Base-by-base conservation (phyloP, 306 rosid genomes). In the Fragaria iinumae region DNA sequence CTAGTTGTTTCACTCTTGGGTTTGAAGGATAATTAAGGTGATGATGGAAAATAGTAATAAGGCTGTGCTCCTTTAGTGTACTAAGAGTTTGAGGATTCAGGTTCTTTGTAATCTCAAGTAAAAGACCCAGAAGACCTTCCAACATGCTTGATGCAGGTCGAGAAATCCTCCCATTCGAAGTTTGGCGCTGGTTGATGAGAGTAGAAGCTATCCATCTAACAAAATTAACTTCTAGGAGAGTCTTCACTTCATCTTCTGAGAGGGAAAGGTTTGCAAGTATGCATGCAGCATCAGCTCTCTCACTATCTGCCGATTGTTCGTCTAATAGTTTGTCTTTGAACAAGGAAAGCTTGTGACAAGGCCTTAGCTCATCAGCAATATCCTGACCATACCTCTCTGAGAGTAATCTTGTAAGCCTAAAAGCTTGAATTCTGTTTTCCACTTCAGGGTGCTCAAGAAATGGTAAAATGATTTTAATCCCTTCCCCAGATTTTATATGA, bases 41-140 rank as follows among this genome's bases (percentile, higher is more conserved):
- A 71, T 82, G 86, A 18, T 67, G 72, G 80, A 87, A 84, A 78
- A 83, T 67, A 20, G 80, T 56, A 86, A 89, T 85, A 18, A 89
- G 85, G 59, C 56, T 65, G 53, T 89, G 85, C 75, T 80, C 91
- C 74, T 77, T 83, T 34, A 87, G 68, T 43, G 71, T 34, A 18
- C 68, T 59, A 62, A 87, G 82, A 71, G 75, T 82, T 69, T 77
- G 79, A 14, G 77, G 81, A 79, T 87, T 78, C 52, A 78, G 75
- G 64, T 62, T 87, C 69, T 80, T 83, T 60, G 86, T 78, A 20
- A 83, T 77, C 73, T 85, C 84, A 82, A 87, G 84, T 34, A 88
- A 71, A 74, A 89, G 83, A 32, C 91, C 91, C 11, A 89, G 83
- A 50, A 89, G 93, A 57, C 91, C 93, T 81, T 89, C 93, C 72